Evolutionary conservation across 768 basidiomycete genomes (phyloP), one percentile per base, ranked within the genome.

Genomic region (Gymnopilus junonius): DNA sequence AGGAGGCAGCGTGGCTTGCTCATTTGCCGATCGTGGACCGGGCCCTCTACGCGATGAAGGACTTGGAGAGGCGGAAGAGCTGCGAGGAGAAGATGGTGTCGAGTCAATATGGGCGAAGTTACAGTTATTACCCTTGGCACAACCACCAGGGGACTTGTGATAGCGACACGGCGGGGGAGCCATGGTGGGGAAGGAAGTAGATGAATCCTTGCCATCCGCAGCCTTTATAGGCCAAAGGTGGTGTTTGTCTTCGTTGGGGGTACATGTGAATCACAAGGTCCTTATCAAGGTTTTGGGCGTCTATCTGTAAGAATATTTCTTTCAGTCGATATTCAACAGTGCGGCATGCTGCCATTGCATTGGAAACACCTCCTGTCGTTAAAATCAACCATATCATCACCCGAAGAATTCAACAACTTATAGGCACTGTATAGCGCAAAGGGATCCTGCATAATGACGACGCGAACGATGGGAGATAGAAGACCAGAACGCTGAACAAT

Each of bases 81-180:
- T 54, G 8, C 12, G 20, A 14, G 58, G 20, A 54, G 59, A 25
- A 21, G 10, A 12, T 12, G 59, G 11, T 11, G 34, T 23, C n/a
- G 50, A 2, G 23, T 20, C 23, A 4, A 34, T 42, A 61, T 73
- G 78, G 12, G 65, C 64, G 42, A 75, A 87, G 1, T 12, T 67
- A 65, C 85, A 87, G 14, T 70, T 64, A 25, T 56, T 63, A 51
- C 85, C 85, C 37, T 66, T 59, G n/a, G 76, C 73, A 70, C 86
- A 87, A 31, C 86, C 86, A 32, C 76, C 70, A 8, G 82, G 29
- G 21, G 51, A 17, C 25, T 53, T 20, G 31, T 55, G 43, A 43
- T 32, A 66, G 20, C 51, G 53, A 39, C 65, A 66, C 34, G n/a
- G 61, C 17, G 23, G 37, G 39, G 42, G 37, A 43, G 54, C 25